Conservation (phyloP, 106 monocot species). For the Gastrodia elata region DNA sequence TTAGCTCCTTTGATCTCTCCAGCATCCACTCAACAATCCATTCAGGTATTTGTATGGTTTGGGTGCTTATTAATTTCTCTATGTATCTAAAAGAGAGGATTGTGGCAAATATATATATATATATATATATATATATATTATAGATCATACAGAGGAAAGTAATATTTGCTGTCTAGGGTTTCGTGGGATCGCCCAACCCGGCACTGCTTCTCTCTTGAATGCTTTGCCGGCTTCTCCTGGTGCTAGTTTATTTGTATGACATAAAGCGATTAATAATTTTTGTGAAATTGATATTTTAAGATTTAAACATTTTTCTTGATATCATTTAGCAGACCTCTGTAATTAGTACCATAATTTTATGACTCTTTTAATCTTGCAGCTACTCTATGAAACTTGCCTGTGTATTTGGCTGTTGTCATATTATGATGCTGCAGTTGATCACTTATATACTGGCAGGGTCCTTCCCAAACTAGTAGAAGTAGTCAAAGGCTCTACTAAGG, state of each 20-base stretch:
- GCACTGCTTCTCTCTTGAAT: too few species aligned
- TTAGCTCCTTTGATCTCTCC: conserved; percentile 86
- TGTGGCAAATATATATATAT: not conserved
- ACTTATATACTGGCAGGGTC: conserved; percentile 65
- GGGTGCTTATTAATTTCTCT: not conserved
- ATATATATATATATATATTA: not conserved
- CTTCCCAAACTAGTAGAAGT: conserved; percentile 80
- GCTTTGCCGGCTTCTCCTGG: too few species aligned
- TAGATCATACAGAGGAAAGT: too few species aligned
- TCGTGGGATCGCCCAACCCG: too few species aligned
- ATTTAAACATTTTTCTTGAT: not conserved
- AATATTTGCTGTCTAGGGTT: too few species aligned
- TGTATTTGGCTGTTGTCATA: conserved; percentile 94
- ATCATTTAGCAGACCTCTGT: not conserved
- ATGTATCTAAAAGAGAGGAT: not conserved
- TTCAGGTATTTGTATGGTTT: conserved; percentile 50
- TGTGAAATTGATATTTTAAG: not conserved
- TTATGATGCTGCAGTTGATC: conserved; percentile 88
- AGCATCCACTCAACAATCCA: conserved; percentile 94
- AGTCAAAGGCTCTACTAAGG: conserved; percentile 91
- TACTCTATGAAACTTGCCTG: conserved; percentile 96
- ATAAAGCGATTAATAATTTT: not conserved
- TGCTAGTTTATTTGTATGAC: not conserved
- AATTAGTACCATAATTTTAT: not conserved
- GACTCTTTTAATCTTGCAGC: conserved; percentile 41